Conservation (phyloP, 164 flowering plant species). For the Aristolochia contorta region DNA sequence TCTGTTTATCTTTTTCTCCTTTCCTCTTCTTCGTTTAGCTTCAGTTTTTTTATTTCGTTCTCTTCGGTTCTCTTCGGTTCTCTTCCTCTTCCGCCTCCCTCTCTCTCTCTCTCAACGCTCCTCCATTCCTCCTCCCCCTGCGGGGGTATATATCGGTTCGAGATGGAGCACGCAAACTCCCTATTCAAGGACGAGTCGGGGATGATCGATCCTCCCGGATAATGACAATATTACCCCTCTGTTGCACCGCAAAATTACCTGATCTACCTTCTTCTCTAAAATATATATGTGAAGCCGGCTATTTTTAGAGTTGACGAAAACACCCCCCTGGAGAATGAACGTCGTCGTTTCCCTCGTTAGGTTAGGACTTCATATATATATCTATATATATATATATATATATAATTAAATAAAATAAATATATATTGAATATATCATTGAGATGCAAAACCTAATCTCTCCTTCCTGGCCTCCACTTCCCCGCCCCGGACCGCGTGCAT, state of each 20-base stretch:
- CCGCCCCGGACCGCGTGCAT: too few relatives aligned
- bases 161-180: slow-evolving; percentile 8
- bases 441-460: too few relatives aligned
- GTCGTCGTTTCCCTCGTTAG: too few relatives aligned
- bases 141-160: not conserved
- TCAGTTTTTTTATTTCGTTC: not conserved
- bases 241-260: not conserved
- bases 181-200: not conserved
- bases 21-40: not conserved
- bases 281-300: not conserved
- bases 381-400: too few relatives aligned
- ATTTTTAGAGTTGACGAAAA: not conserved
- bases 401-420: too few relatives aligned
- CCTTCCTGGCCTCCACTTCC: too few relatives aligned
- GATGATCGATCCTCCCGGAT: not conserved
- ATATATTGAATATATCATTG: too few relatives aligned
- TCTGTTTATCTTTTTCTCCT: not conserved
- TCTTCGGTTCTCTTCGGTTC: not conserved
- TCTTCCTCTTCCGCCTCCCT: not conserved
- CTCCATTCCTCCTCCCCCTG: not conserved
- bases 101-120: not conserved
- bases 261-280: slow-evolving; percentile 1
- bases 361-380: too few relatives aligned
- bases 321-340: not conserved
- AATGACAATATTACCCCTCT: not conserved